These are phyloP conservation scores for Monosporozyma aquatica DNA, from an alignment of 805 yeast genomes.

Conservation along the genomic window DNA sequence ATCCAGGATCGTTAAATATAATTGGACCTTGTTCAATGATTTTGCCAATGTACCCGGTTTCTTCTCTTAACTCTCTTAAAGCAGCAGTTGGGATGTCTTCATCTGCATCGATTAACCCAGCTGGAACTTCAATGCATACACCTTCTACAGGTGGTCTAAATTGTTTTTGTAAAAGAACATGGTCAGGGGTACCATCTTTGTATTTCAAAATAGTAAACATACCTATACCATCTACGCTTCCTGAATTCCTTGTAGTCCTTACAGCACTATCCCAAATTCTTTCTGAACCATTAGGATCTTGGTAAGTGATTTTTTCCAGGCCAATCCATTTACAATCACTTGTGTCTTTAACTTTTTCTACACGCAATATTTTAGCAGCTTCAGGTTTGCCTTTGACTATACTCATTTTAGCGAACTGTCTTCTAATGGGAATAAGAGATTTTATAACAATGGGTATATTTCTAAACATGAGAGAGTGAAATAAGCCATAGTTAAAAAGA, in stretches of 20 bases:
- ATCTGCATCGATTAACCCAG: constrained; percentile 82
- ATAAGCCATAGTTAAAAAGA: too few relatives aligned
- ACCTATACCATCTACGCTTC: constrained; percentile 81
- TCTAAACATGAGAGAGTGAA: background rate
- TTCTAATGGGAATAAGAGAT: background rate
- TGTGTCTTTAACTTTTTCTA: constrained; percentile 28
- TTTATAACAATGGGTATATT: background rate
- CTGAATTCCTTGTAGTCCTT: constrained; percentile 56
- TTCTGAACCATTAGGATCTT: constrained; percentile 58
- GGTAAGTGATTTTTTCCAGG: constrained; percentile 55
- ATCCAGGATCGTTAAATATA: constrained; percentile 74
- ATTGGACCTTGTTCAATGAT: constrained; percentile 39
- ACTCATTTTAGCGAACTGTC: constrained; percentile 13
- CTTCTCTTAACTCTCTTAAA: constrained; percentile 78
- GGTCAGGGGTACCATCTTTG: constrained; percentile 40
- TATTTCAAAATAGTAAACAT: constrained; percentile 61
- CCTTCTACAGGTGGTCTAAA: constrained; percentile 88
- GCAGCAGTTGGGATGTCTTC: constrained; percentile 78
- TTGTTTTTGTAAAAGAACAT: constrained; percentile 68
- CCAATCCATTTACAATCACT: constrained; percentile 58
- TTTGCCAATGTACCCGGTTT: constrained; percentile 82
- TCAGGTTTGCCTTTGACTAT: constrained; percentile 30
- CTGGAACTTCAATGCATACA: constrained; percentile 88
- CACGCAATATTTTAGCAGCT: constrained; percentile 27
- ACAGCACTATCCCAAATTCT: constrained; percentile 91